Conservation (phyloP, 73 alveolate species). For the Chromera velia region DNA sequence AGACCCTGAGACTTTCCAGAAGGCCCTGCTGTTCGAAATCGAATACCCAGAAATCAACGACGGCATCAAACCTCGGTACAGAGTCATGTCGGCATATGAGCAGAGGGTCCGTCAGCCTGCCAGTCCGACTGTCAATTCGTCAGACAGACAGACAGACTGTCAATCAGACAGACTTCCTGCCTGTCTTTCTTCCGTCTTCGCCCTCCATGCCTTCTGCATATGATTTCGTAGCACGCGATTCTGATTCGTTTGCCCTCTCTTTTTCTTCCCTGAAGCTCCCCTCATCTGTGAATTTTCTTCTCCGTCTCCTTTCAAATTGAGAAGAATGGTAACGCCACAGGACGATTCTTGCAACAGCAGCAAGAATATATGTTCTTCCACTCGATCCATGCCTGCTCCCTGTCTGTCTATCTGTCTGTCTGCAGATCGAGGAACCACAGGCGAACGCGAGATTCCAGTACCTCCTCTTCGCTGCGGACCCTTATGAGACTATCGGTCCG, state of each 20-base stretch:
- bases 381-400: too few species aligned
- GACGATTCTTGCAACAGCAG: too few species aligned
- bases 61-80: slow-evolving; percentile 75
- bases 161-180: background rate
- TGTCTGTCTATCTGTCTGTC: too few species aligned
- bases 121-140: background rate
- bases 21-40: slow-evolving; percentile 88
- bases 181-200: background rate
- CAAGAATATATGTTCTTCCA: too few species aligned
- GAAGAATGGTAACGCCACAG: too few species aligned
- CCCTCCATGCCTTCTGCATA: slow-evolving; percentile 53
- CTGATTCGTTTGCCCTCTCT: background rate
- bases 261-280: background rate
- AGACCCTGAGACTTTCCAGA: slow-evolving; percentile 85
- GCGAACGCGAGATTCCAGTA: slow-evolving; percentile 88
- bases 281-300: background rate
- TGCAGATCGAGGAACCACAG: too few species aligned
- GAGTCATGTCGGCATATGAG: slow-evolving; percentile 94
- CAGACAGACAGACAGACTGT: background rate
- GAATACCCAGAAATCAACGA: slow-evolving; percentile 84
- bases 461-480: slow-evolving; percentile 95
- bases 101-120: slow-evolving; percentile 47
- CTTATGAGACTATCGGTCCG: slow-evolving; percentile 96
- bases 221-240: background rate
- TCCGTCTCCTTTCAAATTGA: background rate